These are phyloP conservation scores for Colletotrichum chlorophyti DNA, from an alignment of 2,329 filamentous ascomycete species.

Conservation along the genomic window DNA sequence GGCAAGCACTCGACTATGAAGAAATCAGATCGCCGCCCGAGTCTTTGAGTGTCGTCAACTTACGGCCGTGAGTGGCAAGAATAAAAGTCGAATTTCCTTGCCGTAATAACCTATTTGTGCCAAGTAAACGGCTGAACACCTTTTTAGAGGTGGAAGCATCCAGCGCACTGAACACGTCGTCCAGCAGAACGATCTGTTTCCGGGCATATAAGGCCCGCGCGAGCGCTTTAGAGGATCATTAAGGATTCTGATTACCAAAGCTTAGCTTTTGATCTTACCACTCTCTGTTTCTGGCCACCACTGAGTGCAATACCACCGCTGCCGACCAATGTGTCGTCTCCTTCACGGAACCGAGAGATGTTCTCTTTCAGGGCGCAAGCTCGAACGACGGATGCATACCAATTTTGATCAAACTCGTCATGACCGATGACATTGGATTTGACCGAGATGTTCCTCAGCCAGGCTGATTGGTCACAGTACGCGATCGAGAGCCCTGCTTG, in stretches of 20 bases:
- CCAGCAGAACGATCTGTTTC: neutral
- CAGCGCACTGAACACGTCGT: conserved; percentile 19
- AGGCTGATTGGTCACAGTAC: conserved; percentile 30
- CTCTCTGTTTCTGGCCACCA: conserved; percentile 34
- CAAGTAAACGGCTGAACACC: conserved; percentile 29
- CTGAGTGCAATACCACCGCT: conserved; percentile 30
- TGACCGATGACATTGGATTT: conserved; percentile 30
- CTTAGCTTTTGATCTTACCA: too few species aligned
- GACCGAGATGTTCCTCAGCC: conserved; percentile 32
- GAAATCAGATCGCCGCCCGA: too few species aligned
- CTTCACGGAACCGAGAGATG: conserved; percentile 29
- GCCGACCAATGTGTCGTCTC: conserved; percentile 15
- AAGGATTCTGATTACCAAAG: neutral
- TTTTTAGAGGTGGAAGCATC: conserved; percentile 19
- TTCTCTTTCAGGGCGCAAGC: conserved; percentile 28
- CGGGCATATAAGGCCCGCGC: conserved; percentile 11
- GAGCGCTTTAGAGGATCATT: conserved; percentile 6
- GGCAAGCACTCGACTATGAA: neutral
- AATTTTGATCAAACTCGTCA: conserved; percentile 32
- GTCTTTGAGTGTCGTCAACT: too few species aligned
- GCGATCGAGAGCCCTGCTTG: neutral
- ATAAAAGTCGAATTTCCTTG: conserved; percentile 29
- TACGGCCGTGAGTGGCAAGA: neutral
- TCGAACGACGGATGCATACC: conserved; percentile 39
- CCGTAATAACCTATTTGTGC: conserved; percentile 27